Evolutionary conservation across 345 rosid genomes (phyloP).

Genomic region (Alliaria petiolata): DNA sequence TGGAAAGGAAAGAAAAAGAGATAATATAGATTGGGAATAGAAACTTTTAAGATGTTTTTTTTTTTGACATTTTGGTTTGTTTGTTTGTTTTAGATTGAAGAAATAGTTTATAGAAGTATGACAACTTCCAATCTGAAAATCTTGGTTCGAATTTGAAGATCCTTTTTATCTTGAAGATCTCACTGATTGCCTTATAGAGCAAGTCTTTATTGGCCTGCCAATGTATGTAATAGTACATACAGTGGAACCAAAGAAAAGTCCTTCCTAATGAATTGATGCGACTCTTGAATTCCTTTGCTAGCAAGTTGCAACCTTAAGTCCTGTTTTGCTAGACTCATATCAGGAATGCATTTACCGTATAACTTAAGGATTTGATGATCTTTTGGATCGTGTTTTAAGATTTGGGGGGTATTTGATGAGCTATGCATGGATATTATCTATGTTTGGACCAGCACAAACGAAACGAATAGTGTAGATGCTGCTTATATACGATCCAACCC

Average conservation of each 20-base stretch:
- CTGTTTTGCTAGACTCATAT: neutral
- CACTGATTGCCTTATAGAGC: slow-evolving; percentile 10
- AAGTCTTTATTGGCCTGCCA: slow-evolving; percentile 16
- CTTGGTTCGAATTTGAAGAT: too few relatives aligned
- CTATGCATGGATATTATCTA: neutral
- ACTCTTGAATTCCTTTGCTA: neutral
- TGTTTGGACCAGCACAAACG: slow-evolving; percentile 23
- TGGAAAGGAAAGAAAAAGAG: neutral
- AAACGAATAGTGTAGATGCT: slow-evolving; percentile 17
- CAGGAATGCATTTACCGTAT: neutral
- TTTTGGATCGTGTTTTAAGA: neutral
- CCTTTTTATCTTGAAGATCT: neutral
- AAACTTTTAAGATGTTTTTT: neutral
- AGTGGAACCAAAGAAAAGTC: too few relatives aligned
- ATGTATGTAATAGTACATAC: too few relatives aligned
- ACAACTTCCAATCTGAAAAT: neutral
- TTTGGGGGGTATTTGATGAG: too few relatives aligned
- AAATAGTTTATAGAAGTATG: neutral
- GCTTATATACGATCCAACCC: slow-evolving; percentile 16
- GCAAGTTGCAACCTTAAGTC: neutral
- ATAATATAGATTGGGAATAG: neutral
- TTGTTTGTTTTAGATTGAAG: neutral
- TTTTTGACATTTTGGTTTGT: neutral
- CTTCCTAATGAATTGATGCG: neutral
- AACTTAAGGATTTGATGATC: slow-evolving; percentile 15